Conservation (phyloP, 257 asterid species). For the Solanum etuberosum region DNA sequence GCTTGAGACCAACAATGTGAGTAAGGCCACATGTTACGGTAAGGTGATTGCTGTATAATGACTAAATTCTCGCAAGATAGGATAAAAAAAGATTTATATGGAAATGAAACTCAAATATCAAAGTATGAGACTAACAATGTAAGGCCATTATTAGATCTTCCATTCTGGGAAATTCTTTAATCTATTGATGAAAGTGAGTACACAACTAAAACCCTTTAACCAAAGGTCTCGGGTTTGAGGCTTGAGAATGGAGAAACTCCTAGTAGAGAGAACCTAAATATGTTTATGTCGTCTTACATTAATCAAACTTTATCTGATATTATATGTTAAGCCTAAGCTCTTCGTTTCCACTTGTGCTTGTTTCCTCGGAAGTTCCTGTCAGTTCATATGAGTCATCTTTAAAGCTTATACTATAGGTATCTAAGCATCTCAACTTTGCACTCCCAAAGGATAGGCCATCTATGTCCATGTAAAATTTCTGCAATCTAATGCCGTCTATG, state of each 20-base stretch:
- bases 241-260: background rate
- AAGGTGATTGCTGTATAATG: background rate
- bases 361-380: conserved; percentile 5
- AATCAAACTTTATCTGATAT: background rate
- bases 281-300: background rate
- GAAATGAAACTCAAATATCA: background rate
- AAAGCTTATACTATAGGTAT: conserved; percentile 1
- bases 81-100: background rate
- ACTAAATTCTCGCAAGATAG: background rate
- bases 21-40: background rate
- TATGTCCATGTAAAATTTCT: conserved; percentile 46
- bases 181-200: background rate
- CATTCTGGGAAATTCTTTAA: background rate
- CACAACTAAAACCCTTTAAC: background rate
- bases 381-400: conserved; percentile 2
- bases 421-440: conserved; percentile 56
- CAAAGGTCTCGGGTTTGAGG: background rate
- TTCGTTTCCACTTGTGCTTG: conserved; percentile 22
- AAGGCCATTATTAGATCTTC: background rate
- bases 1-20: background rate
- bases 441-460: conserved; percentile 27
- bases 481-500: conserved; percentile 45
- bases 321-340: background rate
- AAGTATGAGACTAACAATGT: background rate
- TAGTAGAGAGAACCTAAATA: background rate